Conservation (phyloP, 768 basidiomycete species). For the Tylopilus vinaceipallidus region DNA sequence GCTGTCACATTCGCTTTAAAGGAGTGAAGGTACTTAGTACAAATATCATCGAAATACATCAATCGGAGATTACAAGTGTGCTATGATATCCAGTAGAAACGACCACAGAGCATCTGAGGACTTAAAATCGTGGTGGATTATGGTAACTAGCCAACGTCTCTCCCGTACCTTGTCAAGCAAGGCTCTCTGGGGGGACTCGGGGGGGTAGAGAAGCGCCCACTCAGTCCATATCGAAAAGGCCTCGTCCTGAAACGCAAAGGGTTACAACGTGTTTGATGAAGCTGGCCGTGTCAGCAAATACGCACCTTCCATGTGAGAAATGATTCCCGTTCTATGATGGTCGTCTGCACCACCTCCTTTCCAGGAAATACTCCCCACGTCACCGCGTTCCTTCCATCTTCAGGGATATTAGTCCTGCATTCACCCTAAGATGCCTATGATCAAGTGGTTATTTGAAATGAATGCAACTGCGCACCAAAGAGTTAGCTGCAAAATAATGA, state of each 20-base stretch:
- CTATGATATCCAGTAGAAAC: conserved; percentile 57
- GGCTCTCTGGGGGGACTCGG: conserved; percentile 65
- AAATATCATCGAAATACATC: not conserved
- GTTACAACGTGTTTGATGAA: not conserved
- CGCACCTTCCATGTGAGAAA: conserved; percentile 96
- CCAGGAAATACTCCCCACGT: conserved; percentile 99
- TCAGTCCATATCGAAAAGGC: conserved; percentile 95
- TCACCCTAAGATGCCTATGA: conserved; percentile 54
- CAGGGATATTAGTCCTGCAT: conserved; percentile 72
- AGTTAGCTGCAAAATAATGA: conserved; percentile 84
- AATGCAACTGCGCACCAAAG: conserved; percentile 46
- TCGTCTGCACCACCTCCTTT: conserved; percentile 93
- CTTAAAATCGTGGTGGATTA: conserved; percentile 94
- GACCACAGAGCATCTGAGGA: conserved; percentile 75
- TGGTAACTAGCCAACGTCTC: conserved; percentile 84
- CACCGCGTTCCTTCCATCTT: conserved; percentile 85
- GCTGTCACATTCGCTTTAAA: no score
- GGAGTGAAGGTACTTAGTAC: not conserved
- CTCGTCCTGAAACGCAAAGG: conserved; percentile 64
- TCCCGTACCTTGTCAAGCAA: conserved; percentile 72
- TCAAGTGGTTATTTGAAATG: not conserved
- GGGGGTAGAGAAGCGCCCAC: conserved; percentile 88
- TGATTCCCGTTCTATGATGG: conserved; percentile 92
- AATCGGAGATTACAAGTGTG: not conserved
- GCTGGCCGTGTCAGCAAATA: not conserved